Base-by-base conservation (phyloP, 1,284 basidiomycete species). In the Fomitiporia mediterranea region DNA sequence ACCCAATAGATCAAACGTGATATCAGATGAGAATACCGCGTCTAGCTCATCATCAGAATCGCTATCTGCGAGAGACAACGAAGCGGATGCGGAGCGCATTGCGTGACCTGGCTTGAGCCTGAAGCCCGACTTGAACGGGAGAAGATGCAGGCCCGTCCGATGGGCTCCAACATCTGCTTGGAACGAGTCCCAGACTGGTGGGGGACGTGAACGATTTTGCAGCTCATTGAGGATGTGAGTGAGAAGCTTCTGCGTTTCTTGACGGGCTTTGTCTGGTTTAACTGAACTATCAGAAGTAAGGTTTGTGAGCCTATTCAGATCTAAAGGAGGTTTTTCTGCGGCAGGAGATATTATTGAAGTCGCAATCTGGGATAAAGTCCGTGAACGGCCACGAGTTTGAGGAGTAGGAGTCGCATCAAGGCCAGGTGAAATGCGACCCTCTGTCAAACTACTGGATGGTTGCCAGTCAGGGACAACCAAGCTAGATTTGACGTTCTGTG, bases 171-270 rank as follows among this genome's bases (percentile, higher is more conserved):
- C 21, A 19, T 60, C 62, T 17, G 54, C 39, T 8, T 69, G 68
- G 27, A 78, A 68, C 4, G 65, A 62, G 49, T 80, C 74, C 53
- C 78, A 74, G 32, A 79, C 68, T 0, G 78, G 66, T 3, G 80
- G 78, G 42, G 86, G 80, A 58, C 74, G 74, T 2, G 69, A 69
- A 58, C 86, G 74, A 54, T 69, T 70, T 44, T 77, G 75, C 28
- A 89, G 72, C 61, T 85, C 81, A 6, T 69, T 70, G 15, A 87
- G 69, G 30, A 84, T 72, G 65, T 83, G 80, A 0, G 75, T 73
- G 7, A 86, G 70, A 28, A 84, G 70, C 64, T 86, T 85, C 39
- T 79, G 74, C 6, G 79, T 78, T 66, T 84, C 84, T 54, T 76
- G 76, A 25, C 71, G 71, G 25, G 78, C 76, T 60, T 73, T 70